Percentiles rank a stretch among this genome's conserved stretches.
These are phyloP conservation scores for Globisporangium polare DNA, from an alignment of 352 stramenopile species.

Conservation along the genomic window DNA sequence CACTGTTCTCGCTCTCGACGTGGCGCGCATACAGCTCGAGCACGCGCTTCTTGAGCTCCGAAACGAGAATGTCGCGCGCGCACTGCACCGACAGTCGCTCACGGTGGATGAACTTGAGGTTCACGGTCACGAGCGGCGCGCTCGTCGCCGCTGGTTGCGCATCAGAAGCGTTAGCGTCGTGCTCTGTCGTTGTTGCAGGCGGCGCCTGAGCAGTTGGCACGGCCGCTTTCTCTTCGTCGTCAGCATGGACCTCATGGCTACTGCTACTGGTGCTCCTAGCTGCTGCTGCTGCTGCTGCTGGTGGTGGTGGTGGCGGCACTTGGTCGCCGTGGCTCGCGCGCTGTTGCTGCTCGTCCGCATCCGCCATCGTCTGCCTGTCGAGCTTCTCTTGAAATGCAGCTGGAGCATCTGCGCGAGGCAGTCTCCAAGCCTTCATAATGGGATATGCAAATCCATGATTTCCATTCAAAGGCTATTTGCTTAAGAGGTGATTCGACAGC, in stretches of 20 bases:
- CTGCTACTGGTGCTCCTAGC: not conserved
- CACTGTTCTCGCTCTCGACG: not conserved
- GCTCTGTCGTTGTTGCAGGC: not conserved
- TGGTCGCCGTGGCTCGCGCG: not conserved
- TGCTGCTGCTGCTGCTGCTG: not conserved
- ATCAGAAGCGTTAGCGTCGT: not conserved
- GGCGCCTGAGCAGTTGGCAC: not conserved
- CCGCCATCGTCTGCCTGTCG: not conserved
- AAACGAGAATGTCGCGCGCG: conserved; percentile 15
- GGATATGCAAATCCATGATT: no score
- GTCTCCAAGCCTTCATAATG: no score
- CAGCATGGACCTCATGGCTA: not conserved
- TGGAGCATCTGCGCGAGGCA: no score
- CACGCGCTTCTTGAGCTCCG: conserved; percentile 25
- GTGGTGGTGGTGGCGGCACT: not conserved
- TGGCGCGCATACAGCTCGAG: conserved; percentile 10
- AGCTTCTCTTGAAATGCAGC: no score
- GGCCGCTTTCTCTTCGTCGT: conserved; percentile 7
- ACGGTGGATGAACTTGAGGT: conserved; percentile 43
- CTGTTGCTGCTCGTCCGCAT: not conserved
- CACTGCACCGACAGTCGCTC: conserved; percentile 26
- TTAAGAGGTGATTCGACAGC: no score
- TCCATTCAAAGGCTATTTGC: no score
- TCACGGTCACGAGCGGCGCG: conserved; percentile 17
- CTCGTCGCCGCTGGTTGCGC: not conserved